phyloP scores from a whole-genome alignment of 2,329 filamentous ascomycete species.

The Chaetomium strumarium region DNA sequence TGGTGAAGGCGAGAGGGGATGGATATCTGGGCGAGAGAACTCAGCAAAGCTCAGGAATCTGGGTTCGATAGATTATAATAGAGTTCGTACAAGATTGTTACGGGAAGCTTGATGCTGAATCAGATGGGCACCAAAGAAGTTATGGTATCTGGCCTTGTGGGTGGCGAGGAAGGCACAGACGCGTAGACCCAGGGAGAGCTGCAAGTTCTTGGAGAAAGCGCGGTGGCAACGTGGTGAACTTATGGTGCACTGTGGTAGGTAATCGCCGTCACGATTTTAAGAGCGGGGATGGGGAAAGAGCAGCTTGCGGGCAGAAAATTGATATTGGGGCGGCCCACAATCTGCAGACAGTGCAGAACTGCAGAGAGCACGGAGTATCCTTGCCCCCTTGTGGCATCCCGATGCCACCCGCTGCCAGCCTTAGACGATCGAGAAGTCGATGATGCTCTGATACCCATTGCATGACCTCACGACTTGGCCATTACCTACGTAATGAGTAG shows the following conservation, averaged over 20 bases:
- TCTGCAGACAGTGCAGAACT: slow-evolving; percentile 9
- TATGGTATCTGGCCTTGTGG: too few species aligned
- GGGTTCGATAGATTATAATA: background rate
- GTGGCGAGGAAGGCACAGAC: background rate
- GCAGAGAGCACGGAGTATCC: slow-evolving; percentile 15
- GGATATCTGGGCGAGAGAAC: slow-evolving; percentile 4
- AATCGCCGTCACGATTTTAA: background rate
- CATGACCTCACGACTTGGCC: too few species aligned
- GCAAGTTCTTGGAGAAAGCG: background rate
- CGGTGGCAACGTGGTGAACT: too few species aligned
- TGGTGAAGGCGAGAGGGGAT: background rate
- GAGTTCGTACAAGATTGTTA: background rate
- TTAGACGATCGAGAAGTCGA: too few species aligned
- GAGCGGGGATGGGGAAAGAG: slow-evolving; percentile 6
- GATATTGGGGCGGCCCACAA: slow-evolving; percentile 19
- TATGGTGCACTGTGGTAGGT: too few species aligned
- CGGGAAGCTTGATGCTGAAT: background rate
- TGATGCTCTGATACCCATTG: too few species aligned
- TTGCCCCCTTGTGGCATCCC: slow-evolving; percentile 2
- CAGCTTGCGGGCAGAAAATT: slow-evolving; percentile 18
- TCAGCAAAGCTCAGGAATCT: slow-evolving; percentile 5
- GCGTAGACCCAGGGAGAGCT: background rate
- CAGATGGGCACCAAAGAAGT: background rate
- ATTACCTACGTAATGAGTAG: too few species aligned
- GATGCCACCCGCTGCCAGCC: background rate